Base-by-base conservation (phyloP, 2,329 filamentous ascomycete genomes). In the Beauveria sp. region DNA sequence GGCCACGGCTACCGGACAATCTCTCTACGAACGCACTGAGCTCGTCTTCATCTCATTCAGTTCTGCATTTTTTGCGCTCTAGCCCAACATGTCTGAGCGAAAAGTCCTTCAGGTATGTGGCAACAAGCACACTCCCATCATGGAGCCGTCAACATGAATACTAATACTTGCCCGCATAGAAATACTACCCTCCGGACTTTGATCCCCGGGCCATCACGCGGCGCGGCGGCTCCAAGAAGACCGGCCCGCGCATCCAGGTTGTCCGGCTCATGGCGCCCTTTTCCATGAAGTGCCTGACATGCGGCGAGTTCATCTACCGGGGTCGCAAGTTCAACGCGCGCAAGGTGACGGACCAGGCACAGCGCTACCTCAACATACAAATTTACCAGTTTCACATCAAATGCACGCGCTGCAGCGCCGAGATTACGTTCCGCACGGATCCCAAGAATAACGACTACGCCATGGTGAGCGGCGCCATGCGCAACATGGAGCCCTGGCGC, bases 261-360 rank as follows among this genome's bases (percentile, higher is more conserved):
- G 92, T 98, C 59, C 88, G 93, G 50, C 81, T 98, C 40, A 97
- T 97, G 91, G 76, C 68, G 49, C 73, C 73, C 1, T 77, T 76
- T 59, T 70, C 69, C 2, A 74, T 76, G 72, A 76, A 76, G 42
- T 81, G 79, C 66, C 75, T 74, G 2, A 74, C 74, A 1, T 83
- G 80, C 64, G 80, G 79, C 64, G 90, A 96, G 75, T 96, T 88
- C 78, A 95, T 96, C 70, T 93, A 96, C 80, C 91, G 91, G 68
- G 93, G 93, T 0, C 86, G 93, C 64, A 98, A 97, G 71, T 98
- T 98, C 82, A 98, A 98, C 76, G 89, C 91, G 3, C 84, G 91
- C 42, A 99, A 99, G 71, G 92, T 97, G 71, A 96, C 90, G 0
- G 91, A 91, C 0, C 86, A 85, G 0, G 89, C 95, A 22, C 90